These are phyloP conservation scores for Cercospora zeina DNA, from an alignment of 2,329 filamentous ascomycete genomes.

Conservation along the genomic window DNA sequence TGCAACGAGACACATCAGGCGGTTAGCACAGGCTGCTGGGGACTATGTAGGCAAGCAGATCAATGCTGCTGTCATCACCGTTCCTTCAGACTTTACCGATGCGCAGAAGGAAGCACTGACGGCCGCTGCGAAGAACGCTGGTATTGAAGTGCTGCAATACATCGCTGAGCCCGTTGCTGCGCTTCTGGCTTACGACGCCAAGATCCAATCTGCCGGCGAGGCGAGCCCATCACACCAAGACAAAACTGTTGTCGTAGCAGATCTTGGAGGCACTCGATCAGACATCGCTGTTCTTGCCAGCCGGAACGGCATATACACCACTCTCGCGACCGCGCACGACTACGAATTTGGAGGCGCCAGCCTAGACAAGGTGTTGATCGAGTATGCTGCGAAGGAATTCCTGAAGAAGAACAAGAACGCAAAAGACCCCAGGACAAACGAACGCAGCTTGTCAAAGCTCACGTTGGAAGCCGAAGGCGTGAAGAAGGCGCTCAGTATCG, in stretches of 20 bases:
- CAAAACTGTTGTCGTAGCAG: conserved; percentile 88
- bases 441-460: conserved; percentile 83
- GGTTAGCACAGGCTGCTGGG: conserved; percentile 77
- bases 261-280: conserved; percentile 87
- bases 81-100: conserved; percentile 90
- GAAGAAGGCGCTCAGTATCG: conserved; percentile 88
- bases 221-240: conserved; percentile 72
- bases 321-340: conserved; percentile 90
- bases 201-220: conserved; percentile 46
- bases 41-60: conserved; percentile 92
- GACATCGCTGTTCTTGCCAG: conserved; percentile 90
- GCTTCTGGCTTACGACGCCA: conserved; percentile 84
- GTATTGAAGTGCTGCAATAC: conserved; percentile 86
- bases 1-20: conserved; percentile 78
- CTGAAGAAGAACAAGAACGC: conserved; percentile 85
- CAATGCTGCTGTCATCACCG: conserved; percentile 89
- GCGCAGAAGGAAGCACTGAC: conserved; percentile 79
- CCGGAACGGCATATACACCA: conserved; percentile 92
- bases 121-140: conserved; percentile 75
- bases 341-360: conserved; percentile 87
- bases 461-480: conserved; percentile 86
- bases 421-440: conserved; percentile 75
- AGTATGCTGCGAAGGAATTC: conserved; percentile 98
- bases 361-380: conserved; percentile 86
- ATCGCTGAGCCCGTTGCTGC: conserved; percentile 89